Evolutionary conservation across 1,284 basidiomycete species (phyloP), one percentile per base, ranked within the genome.

Genomic region (Trichosporon coremiiforme): DNA sequence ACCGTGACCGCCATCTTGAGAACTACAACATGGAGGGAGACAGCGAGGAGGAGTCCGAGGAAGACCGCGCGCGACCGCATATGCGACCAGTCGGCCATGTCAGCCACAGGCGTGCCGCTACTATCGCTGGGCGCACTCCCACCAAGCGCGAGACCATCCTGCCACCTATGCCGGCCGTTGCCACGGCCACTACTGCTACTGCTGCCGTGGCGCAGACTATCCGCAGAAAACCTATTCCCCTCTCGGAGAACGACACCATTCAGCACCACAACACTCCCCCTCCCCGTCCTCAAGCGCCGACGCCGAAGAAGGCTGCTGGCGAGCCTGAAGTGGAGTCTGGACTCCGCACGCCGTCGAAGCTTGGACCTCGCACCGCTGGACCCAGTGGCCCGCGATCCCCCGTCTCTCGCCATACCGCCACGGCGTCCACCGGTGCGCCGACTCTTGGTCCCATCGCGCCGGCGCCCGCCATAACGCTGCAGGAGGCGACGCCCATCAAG

Each of bases 1-100:
- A 95, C 83, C 88, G 93, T 53, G 86, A 86, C 67, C 87, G 87
- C 74, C 88, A 88, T 72, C 82, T 92, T 55, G 89, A 90, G 78
- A 87, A 90, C 82, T 88, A 88, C 79, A 86, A 86, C 76, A 84
- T 84, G 82, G 88, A 90, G 60, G 78, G 78, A 36, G 75, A 76
- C 31, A 80, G 79, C 36, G 78, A 79, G 10, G 79, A 77, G 33
- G 75, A 71, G 38, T 36, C 35, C 12, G 63, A 67, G 36, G 64
- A 66, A 31, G 63, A 64, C 65, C 65, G 68, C 15, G 57, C 65
- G 8, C 65, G 70, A 13, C 68, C 68, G 33, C 75, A 78, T 47
- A 73, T 73, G 22, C 71, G 75, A 13, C 64, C 62, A 10, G n/a
- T 47, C 4, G 63, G 57, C 57, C 38, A 62, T n/a, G 57, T 62